phyloP scores from a whole-genome alignment of 2,329 filamentous ascomycete genomes.

The Paramyrothecium roridum region DNA sequence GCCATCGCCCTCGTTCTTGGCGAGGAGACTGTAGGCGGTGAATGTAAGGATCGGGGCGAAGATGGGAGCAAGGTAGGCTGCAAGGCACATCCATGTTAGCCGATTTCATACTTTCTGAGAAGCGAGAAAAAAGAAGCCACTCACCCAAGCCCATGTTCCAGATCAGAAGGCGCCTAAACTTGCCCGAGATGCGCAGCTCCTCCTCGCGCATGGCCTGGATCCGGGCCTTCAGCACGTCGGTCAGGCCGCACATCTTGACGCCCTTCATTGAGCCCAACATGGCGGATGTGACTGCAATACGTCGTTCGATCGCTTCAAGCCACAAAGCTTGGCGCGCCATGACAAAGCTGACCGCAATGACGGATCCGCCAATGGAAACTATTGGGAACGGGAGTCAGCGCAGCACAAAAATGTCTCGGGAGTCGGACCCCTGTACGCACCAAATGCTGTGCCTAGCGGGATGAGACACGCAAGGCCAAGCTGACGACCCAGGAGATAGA shows the following conservation, averaged over 20 bases:
- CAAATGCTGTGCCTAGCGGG: slow-evolving; percentile 32
- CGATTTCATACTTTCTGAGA: not conserved
- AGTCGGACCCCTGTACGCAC: slow-evolving; percentile 4
- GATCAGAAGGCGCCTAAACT: slow-evolving; percentile 14
- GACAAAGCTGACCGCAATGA: slow-evolving; percentile 18
- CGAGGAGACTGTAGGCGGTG: not conserved
- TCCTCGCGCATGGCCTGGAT: slow-evolving; percentile 13
- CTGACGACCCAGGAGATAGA: slow-evolving; percentile 42
- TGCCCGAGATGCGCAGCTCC: slow-evolving; percentile 15
- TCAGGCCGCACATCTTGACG: slow-evolving; percentile 26
- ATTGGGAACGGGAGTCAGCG: not conserved
- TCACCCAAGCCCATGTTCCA: slow-evolving; percentile 15
- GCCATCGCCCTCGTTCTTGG: slow-evolving; percentile 7
- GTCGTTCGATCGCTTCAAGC: slow-evolving; percentile 23
- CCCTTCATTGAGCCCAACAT: slow-evolving; percentile 26
- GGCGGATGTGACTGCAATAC: slow-evolving; percentile 20
- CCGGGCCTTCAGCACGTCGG: slow-evolving; percentile 7
- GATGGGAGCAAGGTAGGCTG: slow-evolving; percentile 8
- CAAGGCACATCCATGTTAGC: not conserved
- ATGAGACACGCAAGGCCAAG: slow-evolving; percentile 41
- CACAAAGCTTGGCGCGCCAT: slow-evolving; percentile 19
- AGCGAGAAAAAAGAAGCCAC: not conserved
- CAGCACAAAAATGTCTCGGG: too few relatives aligned
- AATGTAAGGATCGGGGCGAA: slow-evolving; percentile 9
- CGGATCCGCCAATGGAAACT: slow-evolving; percentile 18